Base-by-base conservation (phyloP, 306 rosid species). In the Rubus idaeus region DNA sequence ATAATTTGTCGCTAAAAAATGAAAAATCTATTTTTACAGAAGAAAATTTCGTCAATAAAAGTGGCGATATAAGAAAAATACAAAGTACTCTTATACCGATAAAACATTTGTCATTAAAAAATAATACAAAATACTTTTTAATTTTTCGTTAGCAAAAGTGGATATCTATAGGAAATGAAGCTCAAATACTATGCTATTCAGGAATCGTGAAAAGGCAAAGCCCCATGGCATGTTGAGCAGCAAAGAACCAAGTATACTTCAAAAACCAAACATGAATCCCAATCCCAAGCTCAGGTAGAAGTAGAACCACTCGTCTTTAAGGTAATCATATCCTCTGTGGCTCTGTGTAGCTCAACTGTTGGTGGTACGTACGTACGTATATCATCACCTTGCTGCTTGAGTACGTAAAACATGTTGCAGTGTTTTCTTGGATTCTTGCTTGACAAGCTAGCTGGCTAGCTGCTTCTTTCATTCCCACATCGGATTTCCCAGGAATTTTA, bases 231-330 rank as follows among this genome's bases (percentile, higher is more conserved):
- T 9, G 64, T 53, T 53, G 40, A 71, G 6, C 30, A 71, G 11
- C 30, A 71, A 71, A 0, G 35, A 18, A 71, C 64, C 47, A 5
- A 71, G 35, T 1, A 69, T 49, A 20, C 14, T n/a, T 75, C 81
- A 77, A 46, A 69, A 69, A 10, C 81, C 58, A 1, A 26, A 4
- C 0, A 41, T 30, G 3, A 77, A 69, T 16, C 75, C 75, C 1
- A 77, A 2, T 69, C 75, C 81, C 58, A 45, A 26, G 10, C 81
- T 71, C 42, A 77, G 5, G 35, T 30, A 30, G 35, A 30, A 30
- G 39, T 30, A 69, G 69, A 68, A 56, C 51, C 68, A 44, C n/a
- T 18, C 0, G 3, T 71, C 49, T 40, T 71, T 6, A 0, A 80
- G 61, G 14, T 42, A 49, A 65, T 69, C 6, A 42, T 79, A 65